A percentile compares a stretch with the other conserved stretches of the same genome.
Evolutionary conservation across 176 grass and related monocot species (phyloP).

Genomic region (Carex cristatella): DNA sequence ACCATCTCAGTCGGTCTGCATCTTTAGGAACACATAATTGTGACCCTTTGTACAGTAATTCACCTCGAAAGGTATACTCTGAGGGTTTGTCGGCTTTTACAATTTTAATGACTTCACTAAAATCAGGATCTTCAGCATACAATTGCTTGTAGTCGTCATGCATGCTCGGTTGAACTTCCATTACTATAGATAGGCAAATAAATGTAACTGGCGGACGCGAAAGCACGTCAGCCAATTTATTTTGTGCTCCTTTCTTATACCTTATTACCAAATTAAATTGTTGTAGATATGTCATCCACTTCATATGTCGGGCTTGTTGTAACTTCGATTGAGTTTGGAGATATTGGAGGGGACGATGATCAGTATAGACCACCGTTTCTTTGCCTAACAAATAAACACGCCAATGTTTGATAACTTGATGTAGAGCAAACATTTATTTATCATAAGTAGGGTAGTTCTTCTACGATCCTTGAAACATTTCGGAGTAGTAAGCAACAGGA

Average conservation of each 20-base stretch:
- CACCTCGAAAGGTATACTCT: not conserved
- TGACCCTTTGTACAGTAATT: not conserved
- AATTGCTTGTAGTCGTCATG: not conserved
- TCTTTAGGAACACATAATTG: constrained; percentile 4
- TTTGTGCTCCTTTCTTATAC: too few relatives aligned
- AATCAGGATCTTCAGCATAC: constrained; percentile 1
- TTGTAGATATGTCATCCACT: constrained; percentile 8
- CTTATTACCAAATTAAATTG: constrained; percentile 7
- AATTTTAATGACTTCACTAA: not conserved
- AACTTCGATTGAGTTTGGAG: constrained; percentile 17
- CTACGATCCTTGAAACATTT: constrained; percentile 2
- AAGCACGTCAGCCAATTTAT: too few relatives aligned
- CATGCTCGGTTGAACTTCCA: not conserved
- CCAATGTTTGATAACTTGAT: constrained; percentile 14
- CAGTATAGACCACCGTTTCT: not conserved
- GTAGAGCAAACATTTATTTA: constrained; percentile 4
- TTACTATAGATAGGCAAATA: not conserved
- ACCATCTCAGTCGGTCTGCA: not conserved
- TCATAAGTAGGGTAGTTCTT: constrained; percentile 19
- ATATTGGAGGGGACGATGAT: constrained; percentile 13
- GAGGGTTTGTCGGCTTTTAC: not conserved
- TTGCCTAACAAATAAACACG: constrained; percentile 9
- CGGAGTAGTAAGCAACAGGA: not conserved
- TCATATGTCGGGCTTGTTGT: constrained; percentile 11
- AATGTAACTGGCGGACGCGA: too few relatives aligned